Base-by-base conservation (phyloP, 371 early-diverging fungal species). In the Apophysomyces elegans region DNA sequence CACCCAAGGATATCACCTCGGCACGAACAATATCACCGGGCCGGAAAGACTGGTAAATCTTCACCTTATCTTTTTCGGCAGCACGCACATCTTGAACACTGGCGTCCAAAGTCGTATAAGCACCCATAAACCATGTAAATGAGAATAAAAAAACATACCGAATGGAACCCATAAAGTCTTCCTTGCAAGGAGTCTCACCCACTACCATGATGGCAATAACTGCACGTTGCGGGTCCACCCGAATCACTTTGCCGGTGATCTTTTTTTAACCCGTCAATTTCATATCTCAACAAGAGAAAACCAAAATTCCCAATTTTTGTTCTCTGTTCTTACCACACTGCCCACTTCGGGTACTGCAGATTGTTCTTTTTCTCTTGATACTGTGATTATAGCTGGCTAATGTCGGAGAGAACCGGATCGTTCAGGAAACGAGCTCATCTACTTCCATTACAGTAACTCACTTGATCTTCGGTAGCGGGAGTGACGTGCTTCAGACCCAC, bases 1-100 rank as follows among this genome's bases (percentile, higher is more conserved):
- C 98, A 44, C 99, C 99, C 39, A 98, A 75, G 14, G 97, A 97
- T 41, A 94, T 89, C 18, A 94, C 92, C 67, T 93, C 88, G 56
- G 95, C 95, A 21, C 91, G 85, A 7, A 94, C 83, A 66, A 98
- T 90, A 70, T 98, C 99, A n/a, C 97, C 98, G 1, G 98, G 99
- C 58, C 96, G 78, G 79, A 95, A 98, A 32, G 91, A 93, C 45
- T 88, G 82, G 78, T 90, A 89, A 67, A 98, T 94, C 72, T 94
- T 92, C 50, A 97, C 94, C 67, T 93, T 91, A 72, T 98, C 98
- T 70, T 90, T 93, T 67, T 98, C 97, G 0, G 96, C 93, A 35
- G 95, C 94, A 13, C 99, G 80, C 1, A 98, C 93, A 74, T 98
- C 97, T 81, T 97, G 96, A 11, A 85, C 81, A 35, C 93, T 86